Base-by-base conservation (phyloP, 768 basidiomycete genomes). In the Inosperma sp. region DNA sequence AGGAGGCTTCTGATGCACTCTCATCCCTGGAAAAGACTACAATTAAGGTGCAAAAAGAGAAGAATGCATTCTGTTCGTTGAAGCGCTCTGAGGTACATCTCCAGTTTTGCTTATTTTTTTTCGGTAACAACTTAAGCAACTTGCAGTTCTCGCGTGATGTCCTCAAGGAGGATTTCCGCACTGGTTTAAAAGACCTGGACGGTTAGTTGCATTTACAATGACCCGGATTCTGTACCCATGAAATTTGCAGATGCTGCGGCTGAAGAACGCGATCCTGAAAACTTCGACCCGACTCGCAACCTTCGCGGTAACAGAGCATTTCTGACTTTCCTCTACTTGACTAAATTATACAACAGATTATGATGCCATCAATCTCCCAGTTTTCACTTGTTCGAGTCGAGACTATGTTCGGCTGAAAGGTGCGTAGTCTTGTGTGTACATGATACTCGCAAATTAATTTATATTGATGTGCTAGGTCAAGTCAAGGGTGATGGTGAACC, bases 361-460 rank as follows among this genome's bases (percentile, higher is more conserved):
- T 55, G 72, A 74, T 23, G 72, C 69, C 1, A 82, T 83, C 47
- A 70, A 83, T 52, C 73, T 84, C 4, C 82, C 82, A 2, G 80
- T 82, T 9, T 83, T 83, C 62, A 81, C 80, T 14, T 75, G 72
- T 50, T 83, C 82, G 1, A 74, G 78, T 33, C 73, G 81, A 14
- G 81, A 84, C 60, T 83, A 84, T 55, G 72, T 81, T 14, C 68
- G 81, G 34, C 60, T 83, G 19, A 80, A 73, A 68, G 75, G 77
- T 72, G 33, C 56, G 62, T 29, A 48, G 26, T 12, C 21, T 13
- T 4, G 7, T 21, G 16, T 17, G 16, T 34, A 13, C 39, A 31
- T 8, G 17, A 22, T 12, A 16, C 41, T 16, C 19, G 17, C 12
- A 33, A 26, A 29, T 21, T 35, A 27, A 6, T n/a, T 25, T 19